These are phyloP conservation scores for Cercospora janseana DNA, from an alignment of 2,329 filamentous ascomycete species.

Conservation along the genomic window DNA sequence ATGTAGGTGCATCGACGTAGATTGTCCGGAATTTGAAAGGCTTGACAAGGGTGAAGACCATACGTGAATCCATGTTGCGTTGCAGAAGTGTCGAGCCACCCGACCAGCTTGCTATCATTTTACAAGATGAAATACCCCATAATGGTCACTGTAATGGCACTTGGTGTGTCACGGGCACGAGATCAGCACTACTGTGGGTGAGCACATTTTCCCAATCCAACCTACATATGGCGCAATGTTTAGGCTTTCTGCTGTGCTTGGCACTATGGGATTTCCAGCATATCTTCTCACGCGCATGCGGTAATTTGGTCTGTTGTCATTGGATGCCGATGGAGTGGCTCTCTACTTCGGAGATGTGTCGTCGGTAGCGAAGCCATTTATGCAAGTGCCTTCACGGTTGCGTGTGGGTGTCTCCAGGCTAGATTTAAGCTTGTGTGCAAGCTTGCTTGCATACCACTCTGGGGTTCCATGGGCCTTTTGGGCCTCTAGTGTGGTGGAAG, in stretches of 20 bases:
- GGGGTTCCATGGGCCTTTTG: background rate
- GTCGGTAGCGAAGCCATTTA: background rate
- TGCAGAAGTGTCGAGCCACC: too few species aligned
- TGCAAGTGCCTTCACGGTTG: background rate
- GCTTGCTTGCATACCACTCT: background rate
- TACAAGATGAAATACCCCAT: too few species aligned
- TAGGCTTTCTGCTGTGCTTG: constrained; percentile 16
- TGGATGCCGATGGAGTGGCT: background rate
- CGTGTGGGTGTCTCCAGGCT: background rate
- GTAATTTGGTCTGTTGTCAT: background rate
- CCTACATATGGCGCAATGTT: constrained; percentile 13
- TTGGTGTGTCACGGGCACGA: too few species aligned
- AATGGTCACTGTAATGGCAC: too few species aligned
- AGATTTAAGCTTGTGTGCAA: constrained; percentile 4
- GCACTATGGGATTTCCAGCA: constrained; percentile 6
- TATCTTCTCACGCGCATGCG: background rate
- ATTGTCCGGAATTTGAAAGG: too few species aligned
- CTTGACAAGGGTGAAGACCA: too few species aligned
- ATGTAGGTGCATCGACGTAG: too few species aligned
- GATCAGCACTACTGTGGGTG: too few species aligned
- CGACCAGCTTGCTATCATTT: too few species aligned
- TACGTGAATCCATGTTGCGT: too few species aligned
- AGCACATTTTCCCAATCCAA: constrained; percentile 7
- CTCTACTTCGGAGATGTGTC: too few species aligned
- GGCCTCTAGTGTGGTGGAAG: too few species aligned